Evolutionary conservation across 495 filamentous ascomycete genomes (phyloP), one percentile per base, ranked within the genome.

Genomic region (Darksidea phi): DNA sequence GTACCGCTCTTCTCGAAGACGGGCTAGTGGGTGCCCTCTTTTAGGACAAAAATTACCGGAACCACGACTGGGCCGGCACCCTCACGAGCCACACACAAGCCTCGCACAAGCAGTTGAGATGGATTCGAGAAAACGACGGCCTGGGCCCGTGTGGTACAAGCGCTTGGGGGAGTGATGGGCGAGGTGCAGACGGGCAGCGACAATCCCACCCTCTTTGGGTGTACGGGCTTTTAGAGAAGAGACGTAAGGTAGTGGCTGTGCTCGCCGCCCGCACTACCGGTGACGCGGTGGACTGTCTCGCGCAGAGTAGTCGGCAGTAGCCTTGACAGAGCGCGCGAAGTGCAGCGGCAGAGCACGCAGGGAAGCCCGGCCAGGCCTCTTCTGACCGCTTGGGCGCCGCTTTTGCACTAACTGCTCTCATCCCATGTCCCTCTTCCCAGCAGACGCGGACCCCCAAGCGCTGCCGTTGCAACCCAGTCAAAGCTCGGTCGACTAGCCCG

Each of bases 241-340:
- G 48, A 54, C 54, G 54, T 58, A 47, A 54, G 49, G 59, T 23
- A 32, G 65, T 64, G 60, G 60, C 65, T 59, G 65, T 64, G 60
- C 60, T 23, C 25, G 51, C 32, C 34, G 52, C 20, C 12, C 38
- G 18, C 58, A 15, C 26, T 28, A 3, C 47, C 49, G 28, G 36
- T 26, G 53, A 58, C 48, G 55, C 23, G 47, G 54, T 18, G 24
- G 17, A 1, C 15, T 26, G 54, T 48, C 23, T 54, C 51, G 13
- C 32, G n/a, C 12, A 54, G 41, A 43, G 41, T 43, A 43, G 41
- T 32, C 28, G 28, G 10, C 28, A 3, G 28, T 32, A 32, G 28
- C 28, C 41, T 38, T 15, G 15, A 15, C 36, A 38, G 32, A 37
- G 25, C 5, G 50, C 50, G 6, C 25, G 21, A 5, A 54, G n/a